A percentile compares a stretch with the other conserved stretches of the same genome.
phyloP scores from a whole-genome alignment of 495 filamentous ascomycete genomes.

The Pyronema domesticum region DNA sequence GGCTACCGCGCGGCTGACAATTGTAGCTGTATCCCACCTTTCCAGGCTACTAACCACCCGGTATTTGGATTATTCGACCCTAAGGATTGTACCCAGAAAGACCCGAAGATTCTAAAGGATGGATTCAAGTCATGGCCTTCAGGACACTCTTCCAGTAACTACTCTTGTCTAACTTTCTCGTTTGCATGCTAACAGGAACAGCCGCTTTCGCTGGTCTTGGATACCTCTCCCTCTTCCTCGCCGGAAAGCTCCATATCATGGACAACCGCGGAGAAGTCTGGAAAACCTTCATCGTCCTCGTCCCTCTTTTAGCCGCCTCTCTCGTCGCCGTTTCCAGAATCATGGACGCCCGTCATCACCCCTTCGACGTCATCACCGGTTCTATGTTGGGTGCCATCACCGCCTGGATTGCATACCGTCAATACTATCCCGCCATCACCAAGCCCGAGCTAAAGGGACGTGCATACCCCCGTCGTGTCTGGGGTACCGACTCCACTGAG shows the following conservation, averaged over 20 bases:
- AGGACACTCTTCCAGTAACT: constrained; percentile 35
- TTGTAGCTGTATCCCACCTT: neutral
- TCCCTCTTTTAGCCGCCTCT: constrained; percentile 39
- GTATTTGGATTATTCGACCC: constrained; percentile 42
- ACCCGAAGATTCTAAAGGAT: constrained; percentile 52
- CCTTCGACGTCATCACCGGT: constrained; percentile 73
- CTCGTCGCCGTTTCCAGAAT: constrained; percentile 42
- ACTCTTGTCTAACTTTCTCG: constrained; percentile 21
- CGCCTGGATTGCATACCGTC: constrained; percentile 34
- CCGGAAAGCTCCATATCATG: constrained; percentile 39
- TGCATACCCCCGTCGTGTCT: constrained; percentile 43
- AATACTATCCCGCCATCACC: constrained; percentile 39
- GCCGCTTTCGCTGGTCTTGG: constrained; percentile 64
- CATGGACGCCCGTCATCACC: constrained; percentile 75
- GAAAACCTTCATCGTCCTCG: constrained; percentile 39
- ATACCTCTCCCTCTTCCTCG: constrained; percentile 56
- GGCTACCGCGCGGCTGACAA: neutral
- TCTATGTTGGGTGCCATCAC: constrained; percentile 42
- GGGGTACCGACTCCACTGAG: constrained; percentile 28
- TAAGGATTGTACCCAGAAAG: constrained; percentile 50
- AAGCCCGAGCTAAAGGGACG: constrained; percentile 43
- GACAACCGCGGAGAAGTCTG: constrained; percentile 31
- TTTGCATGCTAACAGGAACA: constrained; percentile 19
- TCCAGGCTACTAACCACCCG: constrained; percentile 27
- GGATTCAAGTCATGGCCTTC: constrained; percentile 76